Percentiles rank a stretch among this genome's conserved stretches.
Conservation (phyloP, 23 red algal genomes). For the Cyanidiococcus yangmingshanensis region DNA sequence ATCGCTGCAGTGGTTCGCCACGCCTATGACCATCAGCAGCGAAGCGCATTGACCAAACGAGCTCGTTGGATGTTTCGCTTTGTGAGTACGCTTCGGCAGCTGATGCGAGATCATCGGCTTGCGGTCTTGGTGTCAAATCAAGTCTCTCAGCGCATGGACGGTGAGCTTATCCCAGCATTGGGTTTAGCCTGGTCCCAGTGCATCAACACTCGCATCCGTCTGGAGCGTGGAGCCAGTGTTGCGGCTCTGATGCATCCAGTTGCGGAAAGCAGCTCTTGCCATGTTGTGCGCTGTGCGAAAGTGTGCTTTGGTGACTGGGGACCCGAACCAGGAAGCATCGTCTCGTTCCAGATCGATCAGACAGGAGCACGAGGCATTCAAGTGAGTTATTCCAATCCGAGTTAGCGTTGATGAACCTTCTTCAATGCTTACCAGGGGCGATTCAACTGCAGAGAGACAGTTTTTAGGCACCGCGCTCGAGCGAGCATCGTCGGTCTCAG, state of each 20-base stretch:
- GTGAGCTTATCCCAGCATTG: background rate
- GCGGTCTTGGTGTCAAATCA: background rate
- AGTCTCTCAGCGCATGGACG: background rate
- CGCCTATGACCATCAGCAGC: background rate
- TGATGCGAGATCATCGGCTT: background rate
- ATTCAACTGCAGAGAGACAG: no score
- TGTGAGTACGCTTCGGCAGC: background rate
- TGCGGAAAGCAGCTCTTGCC: background rate
- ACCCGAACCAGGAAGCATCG: background rate
- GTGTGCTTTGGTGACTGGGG: background rate
- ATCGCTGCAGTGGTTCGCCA: conserved; percentile 5
- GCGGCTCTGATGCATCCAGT: background rate
- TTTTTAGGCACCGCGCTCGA: no score
- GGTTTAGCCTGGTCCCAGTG: conserved; percentile 2
- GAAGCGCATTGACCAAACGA: background rate
- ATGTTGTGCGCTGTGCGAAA: background rate
- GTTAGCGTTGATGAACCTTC: no score
- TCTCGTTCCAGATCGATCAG: background rate
- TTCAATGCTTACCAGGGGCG: no score
- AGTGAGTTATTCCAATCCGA: no score
- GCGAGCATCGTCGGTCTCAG: background rate
- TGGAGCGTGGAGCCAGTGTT: background rate
- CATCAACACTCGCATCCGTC: conserved; percentile 1
- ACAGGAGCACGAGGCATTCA: background rate
- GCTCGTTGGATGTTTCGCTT: conserved; percentile 3